Conservation (phyloP, 2,329 filamentous ascomycete genomes). For the Sarocladium brachiariae region DNA sequence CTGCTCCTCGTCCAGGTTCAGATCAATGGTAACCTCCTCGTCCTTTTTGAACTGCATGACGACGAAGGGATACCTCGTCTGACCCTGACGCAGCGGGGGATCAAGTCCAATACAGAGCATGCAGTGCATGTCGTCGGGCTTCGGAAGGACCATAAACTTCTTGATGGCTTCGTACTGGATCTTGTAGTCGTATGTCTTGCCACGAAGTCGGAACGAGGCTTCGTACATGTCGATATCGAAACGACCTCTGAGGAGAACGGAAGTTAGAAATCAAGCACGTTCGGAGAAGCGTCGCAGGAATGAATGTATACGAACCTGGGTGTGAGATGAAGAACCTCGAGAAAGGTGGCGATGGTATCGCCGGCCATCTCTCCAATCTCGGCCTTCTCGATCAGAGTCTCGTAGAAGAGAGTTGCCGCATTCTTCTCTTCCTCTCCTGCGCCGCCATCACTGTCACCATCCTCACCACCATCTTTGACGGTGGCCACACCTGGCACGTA, state of each 20-base stretch:
- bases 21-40: conserved; percentile 90
- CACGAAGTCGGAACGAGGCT: conserved; percentile 88
- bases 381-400: conserved; percentile 95
- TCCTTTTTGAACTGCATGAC: conserved; percentile 99
- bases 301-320: conserved; percentile 56
- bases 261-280: conserved; percentile 16
- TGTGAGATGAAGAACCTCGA: conserved; percentile 94
- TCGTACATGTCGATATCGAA: conserved; percentile 99
- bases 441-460: conserved; percentile 54
- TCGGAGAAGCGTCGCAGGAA: background rate
- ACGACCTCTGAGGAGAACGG: conserved; percentile 65
- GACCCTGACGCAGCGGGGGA: conserved; percentile 89
- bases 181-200: conserved; percentile 99
- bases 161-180: conserved; percentile 97
- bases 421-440: conserved; percentile 77
- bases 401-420: conserved; percentile 94
- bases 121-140: conserved; percentile 95
- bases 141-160: conserved; percentile 97
- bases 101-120: conserved; percentile 93
- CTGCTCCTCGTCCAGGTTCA: conserved; percentile 85
- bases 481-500: conserved; percentile 91
- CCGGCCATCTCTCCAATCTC: conserved; percentile 99
- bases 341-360: conserved; percentile 94
- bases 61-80: conserved; percentile 95
- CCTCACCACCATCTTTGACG: conserved; percentile 67